These are phyloP conservation scores for Ustilago xerochloae DNA, from an alignment of 1,284 basidiomycete species.

Conservation along the genomic window DNA sequence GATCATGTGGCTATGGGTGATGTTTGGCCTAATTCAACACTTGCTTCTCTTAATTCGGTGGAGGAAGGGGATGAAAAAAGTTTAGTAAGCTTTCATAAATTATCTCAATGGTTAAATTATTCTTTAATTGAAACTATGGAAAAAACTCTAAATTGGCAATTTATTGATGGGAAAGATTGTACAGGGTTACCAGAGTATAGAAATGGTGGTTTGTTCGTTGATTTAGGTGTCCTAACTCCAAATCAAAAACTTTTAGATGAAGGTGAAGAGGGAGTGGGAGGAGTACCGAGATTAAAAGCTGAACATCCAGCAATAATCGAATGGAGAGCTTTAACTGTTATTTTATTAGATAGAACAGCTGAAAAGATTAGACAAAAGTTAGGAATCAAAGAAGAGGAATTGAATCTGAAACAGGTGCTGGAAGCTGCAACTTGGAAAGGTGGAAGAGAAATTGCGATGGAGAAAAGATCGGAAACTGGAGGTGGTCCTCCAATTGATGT, in stretches of 20 bases:
- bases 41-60: slow-evolving; percentile 1
- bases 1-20: slow-evolving; percentile 81
- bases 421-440: slow-evolving; percentile 97
- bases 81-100: slow-evolving; percentile 92
- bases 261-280: slow-evolving; percentile 69
- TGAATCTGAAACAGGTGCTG: slow-evolving; percentile 84
- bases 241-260: slow-evolving; percentile 68
- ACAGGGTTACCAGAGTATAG: slow-evolving; percentile 70
- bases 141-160: slow-evolving; percentile 77
- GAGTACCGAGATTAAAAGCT: slow-evolving; percentile 71
- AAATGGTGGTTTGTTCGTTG: slow-evolving; percentile 79
- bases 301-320: slow-evolving; percentile 91
- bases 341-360: slow-evolving; percentile 73
- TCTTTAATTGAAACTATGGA: slow-evolving; percentile 57
- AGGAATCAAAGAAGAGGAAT: slow-evolving; percentile 71
- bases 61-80: slow-evolving; percentile 41
- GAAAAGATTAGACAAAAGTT: slow-evolving; percentile 32
- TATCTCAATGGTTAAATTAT: slow-evolving; percentile 79
- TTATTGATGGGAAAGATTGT: slow-evolving; percentile 79
- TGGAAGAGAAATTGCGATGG: slow-evolving; percentile 84
- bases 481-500: slow-evolving; percentile 82
- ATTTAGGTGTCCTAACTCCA: slow-evolving; percentile 73
- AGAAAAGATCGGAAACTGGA: slow-evolving; percentile 77
- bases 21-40: slow-evolving; percentile 77
- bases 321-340: slow-evolving; percentile 93